Base-by-base conservation (phyloP, 148 eudicot species). In the Talinum fruticosum region DNA sequence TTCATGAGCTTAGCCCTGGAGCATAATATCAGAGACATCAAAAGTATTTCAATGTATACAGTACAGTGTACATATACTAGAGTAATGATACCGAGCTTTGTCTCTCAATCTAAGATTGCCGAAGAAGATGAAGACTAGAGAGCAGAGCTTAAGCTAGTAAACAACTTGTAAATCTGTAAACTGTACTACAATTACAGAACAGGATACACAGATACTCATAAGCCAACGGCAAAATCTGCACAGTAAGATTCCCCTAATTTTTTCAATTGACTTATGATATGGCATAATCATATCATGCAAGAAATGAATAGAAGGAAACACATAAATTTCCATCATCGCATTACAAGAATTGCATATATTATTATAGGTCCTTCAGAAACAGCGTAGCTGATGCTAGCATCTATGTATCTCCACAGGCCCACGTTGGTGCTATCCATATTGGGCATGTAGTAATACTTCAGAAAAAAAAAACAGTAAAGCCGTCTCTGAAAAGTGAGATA, bases 51-150 rank as follows among this genome's bases (percentile, higher is more conserved):
- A 10, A 24, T 23, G 61, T 26, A 74, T 18, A 47, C 74, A 57
- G 66, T 64, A 57, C 61, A 77, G 26, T 68, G 78, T 74, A 74
- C 54, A 78, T 78, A 82, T 19, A 30, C 34, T 24, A 74, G 68
- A 19, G 61, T 14, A 19, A 54, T 24, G 14, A 51, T 35, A 65
- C 71, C 34, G 24, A 26, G 19, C 26, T 32, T 24, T 67, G 10
- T 23, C 73, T 21, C 21, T 73, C 65, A 29, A 35, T 47, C 23
- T 23, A 74, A 12, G 21, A 35, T 5, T 16, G 76, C 29, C 23
- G 64, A 41, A 23, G 32, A 72, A 32, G 49, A 72, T 45, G 74
- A n/a, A 74, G 29, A 34, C 30, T 51, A 79, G 65, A 74, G 29
- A 34, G 23, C 36, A 79, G 65, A 67, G 54, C 66, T 54, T 54